These are phyloP conservation scores for Adansonia gregorii DNA, from an alignment of 441 rosid genomes.

Conservation along the genomic window DNA sequence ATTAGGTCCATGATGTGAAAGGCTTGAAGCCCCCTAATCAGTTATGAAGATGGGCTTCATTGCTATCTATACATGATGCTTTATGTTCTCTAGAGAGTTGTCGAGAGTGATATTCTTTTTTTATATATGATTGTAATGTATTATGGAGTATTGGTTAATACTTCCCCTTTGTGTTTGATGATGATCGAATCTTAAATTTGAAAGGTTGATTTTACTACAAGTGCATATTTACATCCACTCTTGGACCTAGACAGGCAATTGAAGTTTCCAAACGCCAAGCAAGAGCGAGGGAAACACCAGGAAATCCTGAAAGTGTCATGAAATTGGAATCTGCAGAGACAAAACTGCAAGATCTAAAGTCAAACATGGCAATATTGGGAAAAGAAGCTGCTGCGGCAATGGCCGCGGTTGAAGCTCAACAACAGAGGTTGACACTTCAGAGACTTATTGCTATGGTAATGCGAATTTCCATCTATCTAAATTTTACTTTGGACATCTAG, in stretches of 20 bases:
- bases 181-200: slow-evolving; percentile 8
- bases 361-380: slow-evolving; percentile 73
- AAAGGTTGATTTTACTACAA: slow-evolving; percentile 17
- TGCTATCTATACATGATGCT: background rate
- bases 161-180: background rate
- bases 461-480: background rate
- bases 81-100: background rate
- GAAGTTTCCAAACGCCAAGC: slow-evolving; percentile 88
- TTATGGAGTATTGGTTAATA: background rate
- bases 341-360: slow-evolving; percentile 75
- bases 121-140: background rate
- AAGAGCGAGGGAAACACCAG: slow-evolving; percentile 71
- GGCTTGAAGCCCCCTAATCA: background rate
- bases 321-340: slow-evolving; percentile 79
- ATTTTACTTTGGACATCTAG: background rate
- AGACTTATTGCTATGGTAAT: slow-evolving; percentile 87
- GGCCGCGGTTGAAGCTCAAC: slow-evolving; percentile 92
- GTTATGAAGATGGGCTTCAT: slow-evolving; percentile 11
- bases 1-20: background rate
- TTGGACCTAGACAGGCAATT: slow-evolving; percentile 73
- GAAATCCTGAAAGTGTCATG: slow-evolving; percentile 64
- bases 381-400: slow-evolving; percentile 89
- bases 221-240: slow-evolving; percentile 24
- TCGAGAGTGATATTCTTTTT: background rate
- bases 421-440: slow-evolving; percentile 86